These are phyloP conservation scores for Acacia crassicarpa DNA, from an alignment of 306 rosid species.

Conservation along the genomic window DNA sequence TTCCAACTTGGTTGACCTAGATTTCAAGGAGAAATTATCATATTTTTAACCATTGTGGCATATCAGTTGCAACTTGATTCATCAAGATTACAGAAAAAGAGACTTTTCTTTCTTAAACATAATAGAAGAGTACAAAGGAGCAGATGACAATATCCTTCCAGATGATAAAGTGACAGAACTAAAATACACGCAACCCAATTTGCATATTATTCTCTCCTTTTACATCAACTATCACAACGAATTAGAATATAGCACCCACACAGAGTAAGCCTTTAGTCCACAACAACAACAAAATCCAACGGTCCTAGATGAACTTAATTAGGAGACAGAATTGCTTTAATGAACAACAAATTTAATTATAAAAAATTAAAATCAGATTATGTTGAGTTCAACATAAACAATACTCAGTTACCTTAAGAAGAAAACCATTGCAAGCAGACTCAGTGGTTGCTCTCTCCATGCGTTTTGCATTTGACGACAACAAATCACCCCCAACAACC, in stretches of 20 bases:
- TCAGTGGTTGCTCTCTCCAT: constrained; percentile 77
- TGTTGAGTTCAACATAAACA: background rate
- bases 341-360: constrained; percentile 3
- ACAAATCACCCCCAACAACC: constrained; percentile 90
- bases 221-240: constrained; percentile 3
- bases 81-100: background rate
- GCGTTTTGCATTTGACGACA: constrained; percentile 85
- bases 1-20: constrained; percentile 92
- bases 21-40: constrained; percentile 33
- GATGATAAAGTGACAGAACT: background rate
- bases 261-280: background rate
- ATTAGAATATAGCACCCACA: constrained; percentile 13
- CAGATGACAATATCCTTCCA: constrained; percentile 12
- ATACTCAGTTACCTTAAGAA: constrained; percentile 71
- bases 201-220: background rate
- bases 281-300: constrained; percentile 16
- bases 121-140: background rate
- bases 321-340: constrained; percentile 22
- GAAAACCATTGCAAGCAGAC: constrained; percentile 81
- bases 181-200: constrained; percentile 20
- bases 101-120: constrained; percentile 1
- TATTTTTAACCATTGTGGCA: background rate
- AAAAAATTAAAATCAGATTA: background rate
- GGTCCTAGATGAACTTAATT: constrained; percentile 12
- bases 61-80: background rate